These are phyloP conservation scores for Stevia rebaudiana DNA, from an alignment of 140 eudicot species.

Conservation along the genomic window DNA sequence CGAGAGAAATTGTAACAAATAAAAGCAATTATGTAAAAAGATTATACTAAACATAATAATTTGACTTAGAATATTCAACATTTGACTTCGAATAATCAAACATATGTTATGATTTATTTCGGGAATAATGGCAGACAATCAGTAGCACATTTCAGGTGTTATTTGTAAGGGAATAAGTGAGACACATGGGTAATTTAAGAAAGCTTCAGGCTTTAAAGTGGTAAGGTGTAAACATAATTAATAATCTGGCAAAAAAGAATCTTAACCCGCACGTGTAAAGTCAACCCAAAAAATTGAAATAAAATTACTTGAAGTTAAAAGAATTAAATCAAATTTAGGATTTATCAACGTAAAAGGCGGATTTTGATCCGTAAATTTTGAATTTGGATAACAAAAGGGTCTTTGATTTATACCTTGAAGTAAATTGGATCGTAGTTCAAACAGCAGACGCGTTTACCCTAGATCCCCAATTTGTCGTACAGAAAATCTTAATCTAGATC, in stretches of 20 bases:
- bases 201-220: constrained; percentile 4
- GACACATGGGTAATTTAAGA: background rate
- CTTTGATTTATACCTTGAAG: constrained; percentile 17
- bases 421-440: constrained; percentile 8
- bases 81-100: background rate
- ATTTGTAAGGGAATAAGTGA: background rate
- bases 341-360: background rate
- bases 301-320: no score
- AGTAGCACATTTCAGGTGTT: background rate
- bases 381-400: background rate
- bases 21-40: background rate
- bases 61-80: background rate
- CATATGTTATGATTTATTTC: background rate
- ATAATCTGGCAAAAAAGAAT: constrained; percentile 17
- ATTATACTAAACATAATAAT: background rate
- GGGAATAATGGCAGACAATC: background rate
- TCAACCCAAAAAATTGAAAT: constrained; percentile 7
- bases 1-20: background rate
- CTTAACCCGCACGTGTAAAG: constrained; percentile 26
- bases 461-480: constrained; percentile 15
- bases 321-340: no score
- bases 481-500: constrained; percentile 32
- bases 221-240: background rate
- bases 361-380: background rate
- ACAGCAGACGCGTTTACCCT: background rate